phyloP scores from a whole-genome alignment of 371 early-diverging fungal species.

The Mortierella sp. region DNA sequence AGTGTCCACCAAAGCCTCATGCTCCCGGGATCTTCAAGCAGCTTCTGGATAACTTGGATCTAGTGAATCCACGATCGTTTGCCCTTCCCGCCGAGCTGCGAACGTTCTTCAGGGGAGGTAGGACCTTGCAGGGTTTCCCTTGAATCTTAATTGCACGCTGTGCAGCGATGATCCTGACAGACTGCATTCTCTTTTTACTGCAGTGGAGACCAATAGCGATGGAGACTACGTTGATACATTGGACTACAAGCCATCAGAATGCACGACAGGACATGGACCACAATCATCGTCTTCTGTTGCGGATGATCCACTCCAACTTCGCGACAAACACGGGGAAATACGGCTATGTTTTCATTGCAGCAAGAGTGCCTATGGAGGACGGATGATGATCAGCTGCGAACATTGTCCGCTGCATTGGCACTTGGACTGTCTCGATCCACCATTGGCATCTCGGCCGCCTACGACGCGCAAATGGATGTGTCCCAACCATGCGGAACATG shows the following conservation, averaged over 20 bases:
- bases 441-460: constrained; percentile 74
- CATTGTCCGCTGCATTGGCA: constrained; percentile 88
- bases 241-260: constrained; percentile 50
- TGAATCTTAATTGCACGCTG: background rate
- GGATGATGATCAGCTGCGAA: constrained; percentile 78
- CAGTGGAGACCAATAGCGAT: constrained; percentile 65
- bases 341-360: constrained; percentile 71
- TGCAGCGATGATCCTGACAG: background rate
- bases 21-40: constrained; percentile 47
- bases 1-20: constrained; percentile 17
- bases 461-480: constrained; percentile 85
- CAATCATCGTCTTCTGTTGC: constrained; percentile 20
- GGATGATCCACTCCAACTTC: constrained; percentile 28
- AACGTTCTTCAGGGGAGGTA: constrained; percentile 62
- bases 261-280: constrained; percentile 1
- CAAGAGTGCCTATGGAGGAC: constrained; percentile 60
- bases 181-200: background rate
- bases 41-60: constrained; percentile 51
- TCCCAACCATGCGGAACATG: constrained; percentile 49
- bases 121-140: background rate
- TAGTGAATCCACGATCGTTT: constrained; percentile 58
- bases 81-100: constrained; percentile 58
- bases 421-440: constrained; percentile 85
- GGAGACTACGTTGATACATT: constrained; percentile 65
- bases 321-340: constrained; percentile 61